phyloP scores from a whole-genome alignment of 345 rosid species.

The Gossypium bickii region DNA sequence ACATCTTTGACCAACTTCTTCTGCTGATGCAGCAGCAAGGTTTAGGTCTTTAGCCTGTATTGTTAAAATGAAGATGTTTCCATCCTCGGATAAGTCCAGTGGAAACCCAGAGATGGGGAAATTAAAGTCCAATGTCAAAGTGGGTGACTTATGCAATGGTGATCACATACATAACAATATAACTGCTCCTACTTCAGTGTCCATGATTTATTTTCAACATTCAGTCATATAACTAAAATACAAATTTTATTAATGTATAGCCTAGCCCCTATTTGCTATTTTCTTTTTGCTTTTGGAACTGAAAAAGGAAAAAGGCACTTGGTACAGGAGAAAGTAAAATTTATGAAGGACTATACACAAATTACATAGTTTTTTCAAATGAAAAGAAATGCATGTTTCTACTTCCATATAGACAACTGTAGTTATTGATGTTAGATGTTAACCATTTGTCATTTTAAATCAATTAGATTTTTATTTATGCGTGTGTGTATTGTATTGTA shows the following conservation, averaged over 20 bases:
- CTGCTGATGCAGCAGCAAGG: constrained; percentile 65
- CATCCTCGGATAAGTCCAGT: not conserved
- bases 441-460: not conserved
- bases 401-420: not conserved
- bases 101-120: not conserved
- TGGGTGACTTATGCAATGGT: not conserved
- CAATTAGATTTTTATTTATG: not conserved
- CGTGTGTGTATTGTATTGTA: too few species aligned
- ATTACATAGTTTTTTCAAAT: not conserved
- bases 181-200: not conserved
- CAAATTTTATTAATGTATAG: not conserved
- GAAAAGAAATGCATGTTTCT: not conserved
- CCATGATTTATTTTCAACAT: not conserved
- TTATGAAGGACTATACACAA: not conserved
- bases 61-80: not conserved
- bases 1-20: constrained; percentile 47
- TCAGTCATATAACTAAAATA: constrained; percentile 1
- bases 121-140: not conserved
- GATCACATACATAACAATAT: not conserved
- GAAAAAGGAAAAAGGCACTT: not conserved
- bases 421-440: not conserved
- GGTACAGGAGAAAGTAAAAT: not conserved
- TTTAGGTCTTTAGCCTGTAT: constrained; percentile 82
- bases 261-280: not conserved
- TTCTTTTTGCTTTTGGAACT: not conserved